Percentiles rank a stretch among this genome's conserved stretches.
phyloP scores from a whole-genome alignment of 2,329 filamentous ascomycete species.

The Pseudocercospora crystallina region DNA sequence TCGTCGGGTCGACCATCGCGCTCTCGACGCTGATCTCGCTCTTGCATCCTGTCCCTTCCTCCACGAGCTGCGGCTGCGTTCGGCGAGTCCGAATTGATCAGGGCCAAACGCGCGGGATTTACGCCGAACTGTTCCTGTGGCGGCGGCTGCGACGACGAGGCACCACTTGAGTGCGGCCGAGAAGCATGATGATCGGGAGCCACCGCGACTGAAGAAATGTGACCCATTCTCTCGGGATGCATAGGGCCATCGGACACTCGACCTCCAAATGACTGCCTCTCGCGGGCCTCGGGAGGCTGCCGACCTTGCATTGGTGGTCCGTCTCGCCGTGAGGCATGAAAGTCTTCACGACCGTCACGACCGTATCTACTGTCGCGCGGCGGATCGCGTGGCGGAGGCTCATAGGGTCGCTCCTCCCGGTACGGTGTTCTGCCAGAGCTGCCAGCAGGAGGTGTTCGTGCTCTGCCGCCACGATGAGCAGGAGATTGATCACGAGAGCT shows the following conservation, averaged over 20 bases:
- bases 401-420: conserved; percentile 23
- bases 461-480: conserved; percentile 34
- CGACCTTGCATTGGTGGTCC: conserved; percentile 10
- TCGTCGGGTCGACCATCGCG: conserved; percentile 25
- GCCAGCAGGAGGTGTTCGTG: conserved; percentile 36
- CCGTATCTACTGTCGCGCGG: conserved; percentile 2
- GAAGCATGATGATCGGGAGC: conserved; percentile 16
- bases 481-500: conserved; percentile 43
- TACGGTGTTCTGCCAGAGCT: conserved; percentile 11
- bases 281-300: conserved; percentile 13
- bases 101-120: conserved; percentile 45
- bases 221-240: conserved; percentile 22
- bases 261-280: conserved; percentile 11
- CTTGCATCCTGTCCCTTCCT: conserved; percentile 22
- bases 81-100: conserved; percentile 35
- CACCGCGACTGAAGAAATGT: conserved; percentile 18
- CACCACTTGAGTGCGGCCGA: conserved; percentile 2
- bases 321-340: conserved; percentile 19
- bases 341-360: conserved; percentile 21
- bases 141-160: conserved; percentile 5
- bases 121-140: conserved; percentile 27
- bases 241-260: conserved; percentile 15
- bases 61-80: conserved; percentile 8
- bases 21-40: conserved; percentile 26
- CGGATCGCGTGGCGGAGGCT: conserved; percentile 9